A percentile compares a stretch with the other conserved stretches of the same genome.
Conservation (phyloP, 2,329 filamentous ascomycete genomes). For the Aschersonia sp. region DNA sequence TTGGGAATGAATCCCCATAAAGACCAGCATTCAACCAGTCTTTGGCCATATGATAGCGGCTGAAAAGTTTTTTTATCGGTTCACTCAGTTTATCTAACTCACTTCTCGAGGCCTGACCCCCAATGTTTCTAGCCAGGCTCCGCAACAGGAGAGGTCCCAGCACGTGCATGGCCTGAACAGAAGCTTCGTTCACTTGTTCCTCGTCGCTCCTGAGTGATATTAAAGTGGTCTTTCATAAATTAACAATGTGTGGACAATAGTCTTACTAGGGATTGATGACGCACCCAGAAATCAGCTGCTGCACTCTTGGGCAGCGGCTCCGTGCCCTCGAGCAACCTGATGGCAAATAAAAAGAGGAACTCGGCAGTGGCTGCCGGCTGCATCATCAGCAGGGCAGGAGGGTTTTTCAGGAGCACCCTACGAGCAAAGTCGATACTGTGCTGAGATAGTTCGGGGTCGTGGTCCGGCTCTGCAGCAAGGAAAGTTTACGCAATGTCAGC, state of each 20-base stretch:
- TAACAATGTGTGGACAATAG: too few relatives aligned
- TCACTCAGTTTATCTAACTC: slow-evolving; percentile 59
- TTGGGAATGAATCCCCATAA: slow-evolving; percentile 38
- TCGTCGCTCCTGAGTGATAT: slow-evolving; percentile 30
- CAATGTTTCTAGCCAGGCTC: slow-evolving; percentile 48
- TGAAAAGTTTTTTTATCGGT: slow-evolving; percentile 54
- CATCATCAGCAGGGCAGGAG: slow-evolving; percentile 43
- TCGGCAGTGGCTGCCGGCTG: slow-evolving; percentile 43
- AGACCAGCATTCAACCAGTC: slow-evolving; percentile 50
- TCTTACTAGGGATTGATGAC: slow-evolving; percentile 7
- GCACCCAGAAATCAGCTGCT: slow-evolving; percentile 62
- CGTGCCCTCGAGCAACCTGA: slow-evolving; percentile 53
- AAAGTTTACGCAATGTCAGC: neutral
- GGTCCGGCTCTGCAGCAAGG: slow-evolving; percentile 35
- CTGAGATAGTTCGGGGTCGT: slow-evolving; percentile 59
- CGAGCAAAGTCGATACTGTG: slow-evolving; percentile 59
- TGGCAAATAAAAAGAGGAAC: slow-evolving; percentile 55
- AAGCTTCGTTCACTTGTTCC: slow-evolving; percentile 23
- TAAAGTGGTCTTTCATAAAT: slow-evolving; percentile 27
- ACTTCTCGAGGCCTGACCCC: slow-evolving; percentile 53
- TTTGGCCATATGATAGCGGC: slow-evolving; percentile 38
- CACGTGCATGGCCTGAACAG: slow-evolving; percentile 36
- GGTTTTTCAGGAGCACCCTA: slow-evolving; percentile 45
- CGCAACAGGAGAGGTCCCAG: slow-evolving; percentile 47
- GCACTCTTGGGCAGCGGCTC: slow-evolving; percentile 65